Conservation (phyloP, 1,139 yeast species). For the Zhuliangozyma blackwelliae region DNA sequence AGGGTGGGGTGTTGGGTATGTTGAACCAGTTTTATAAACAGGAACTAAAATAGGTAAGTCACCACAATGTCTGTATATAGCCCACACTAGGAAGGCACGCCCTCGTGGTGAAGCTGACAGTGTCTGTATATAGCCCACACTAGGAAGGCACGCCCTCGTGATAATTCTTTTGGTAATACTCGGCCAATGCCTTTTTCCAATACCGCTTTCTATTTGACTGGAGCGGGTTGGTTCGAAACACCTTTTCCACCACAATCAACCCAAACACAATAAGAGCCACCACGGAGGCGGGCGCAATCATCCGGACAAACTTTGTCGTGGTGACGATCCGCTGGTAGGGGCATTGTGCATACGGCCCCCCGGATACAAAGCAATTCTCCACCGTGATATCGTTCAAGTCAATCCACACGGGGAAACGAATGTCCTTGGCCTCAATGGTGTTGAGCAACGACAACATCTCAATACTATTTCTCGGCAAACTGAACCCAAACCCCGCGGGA, state of each 20-base stretch:
- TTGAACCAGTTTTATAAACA: constrained; percentile 79
- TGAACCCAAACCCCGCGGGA: constrained; percentile 47
- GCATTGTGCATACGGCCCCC: constrained; percentile 75
- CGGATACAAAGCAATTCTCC: constrained; percentile 78
- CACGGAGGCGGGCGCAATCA: constrained; percentile 64
- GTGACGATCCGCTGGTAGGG: constrained; percentile 65
- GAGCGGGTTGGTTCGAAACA: constrained; percentile 32
- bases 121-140: too few relatives aligned
- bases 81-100: constrained; percentile 42
- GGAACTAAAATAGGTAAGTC: too few relatives aligned
- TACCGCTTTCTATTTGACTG: constrained; percentile 38
- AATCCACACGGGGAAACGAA: constrained; percentile 59
- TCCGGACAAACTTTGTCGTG: constrained; percentile 52
- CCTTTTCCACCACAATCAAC: constrained; percentile 34
- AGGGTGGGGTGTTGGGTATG: constrained; percentile 72
- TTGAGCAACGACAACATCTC: constrained; percentile 32
- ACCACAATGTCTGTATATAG: too few relatives aligned
- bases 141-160: constrained; percentile 46
- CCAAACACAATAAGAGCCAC: constrained; percentile 50
- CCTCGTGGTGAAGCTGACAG: constrained; percentile 41
- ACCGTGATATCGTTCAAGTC: constrained; percentile 78
- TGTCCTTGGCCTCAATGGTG: constrained; percentile 15
- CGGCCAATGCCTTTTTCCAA: constrained; percentile 36
- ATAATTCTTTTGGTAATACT: constrained; percentile 34
- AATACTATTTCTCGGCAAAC: constrained; percentile 51